Conservation (phyloP, 208 protist species). For the Zelonia costaricensis region DNA sequence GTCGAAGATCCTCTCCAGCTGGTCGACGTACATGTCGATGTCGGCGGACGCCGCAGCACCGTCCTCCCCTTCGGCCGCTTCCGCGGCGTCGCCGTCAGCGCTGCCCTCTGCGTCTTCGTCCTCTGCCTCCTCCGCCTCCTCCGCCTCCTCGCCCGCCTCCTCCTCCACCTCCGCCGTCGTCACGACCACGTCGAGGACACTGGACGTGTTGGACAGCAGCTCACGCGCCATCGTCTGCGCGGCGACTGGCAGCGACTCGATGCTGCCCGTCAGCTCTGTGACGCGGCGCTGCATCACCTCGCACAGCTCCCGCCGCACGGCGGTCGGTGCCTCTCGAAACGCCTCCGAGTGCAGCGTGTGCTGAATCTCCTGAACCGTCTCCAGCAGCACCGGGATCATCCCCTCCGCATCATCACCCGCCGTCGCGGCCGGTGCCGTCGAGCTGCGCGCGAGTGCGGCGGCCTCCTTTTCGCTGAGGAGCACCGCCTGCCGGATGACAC, state of each 20-base stretch:
- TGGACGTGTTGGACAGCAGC: conserved; percentile 15
- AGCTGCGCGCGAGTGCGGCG: background rate
- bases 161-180: background rate
- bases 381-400: conserved; percentile 9
- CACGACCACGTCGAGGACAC: background rate
- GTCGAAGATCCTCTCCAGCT: conserved; percentile 37
- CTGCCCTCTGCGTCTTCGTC: conserved; percentile 6
- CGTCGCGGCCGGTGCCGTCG: conserved; percentile 1
- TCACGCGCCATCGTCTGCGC: conserved; percentile 13
- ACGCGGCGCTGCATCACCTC: conserved; percentile 10
- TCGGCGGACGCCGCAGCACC: background rate
- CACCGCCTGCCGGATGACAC: conserved; percentile 4
- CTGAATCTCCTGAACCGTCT: conserved; percentile 19
- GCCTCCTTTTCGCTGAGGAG: conserved; percentile 1
- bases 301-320: conserved; percentile 15
- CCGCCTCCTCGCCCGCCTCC: background rate
- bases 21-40: conserved; percentile 14
- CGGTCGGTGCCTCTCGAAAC: conserved; percentile 17
- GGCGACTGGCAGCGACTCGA: conserved; percentile 3
- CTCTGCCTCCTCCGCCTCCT: background rate
- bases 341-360: conserved; percentile 15
- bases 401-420: background rate
- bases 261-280: conserved; percentile 8
- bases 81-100: background rate
- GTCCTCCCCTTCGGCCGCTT: conserved; percentile 2